Base-by-base conservation (phyloP, 1,139 yeast species). In the Pichia sp. region DNA sequence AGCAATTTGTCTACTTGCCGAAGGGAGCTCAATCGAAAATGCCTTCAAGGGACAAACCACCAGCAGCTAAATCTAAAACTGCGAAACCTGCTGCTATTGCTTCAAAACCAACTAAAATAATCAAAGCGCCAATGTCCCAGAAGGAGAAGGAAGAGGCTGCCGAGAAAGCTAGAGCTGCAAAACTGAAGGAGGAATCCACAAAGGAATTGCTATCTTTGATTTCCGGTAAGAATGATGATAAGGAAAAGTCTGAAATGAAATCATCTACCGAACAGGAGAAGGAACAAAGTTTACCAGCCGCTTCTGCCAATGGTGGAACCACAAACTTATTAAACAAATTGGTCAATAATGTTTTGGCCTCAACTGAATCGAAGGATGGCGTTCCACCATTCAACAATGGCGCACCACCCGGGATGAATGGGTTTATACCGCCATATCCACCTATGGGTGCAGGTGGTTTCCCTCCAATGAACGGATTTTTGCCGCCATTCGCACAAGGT, bases 1-100 rank as follows among this genome's bases (percentile, higher is more conserved):
- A 72, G 45, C 96, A 88, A 57, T 72, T 85, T 51, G 75, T 84
- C 29, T 81, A 71, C 55, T 93, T 83, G 50, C 75, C 86, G 10
- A 74, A 73, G 18, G 50, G 84, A 13, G 5, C 25, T 15, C 10
- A 19, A 5, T 3, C 19, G 11, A 22, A 22, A 21, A 8, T n/a
- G n/a, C n/a, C n/a, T n/a, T n/a, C n/a, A n/a, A 25, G 8, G 5
- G 18, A 6, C 6, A 25, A 25, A n/a, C 14, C 8, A 23, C 26
- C 26, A 23, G 14, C n/a, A 9, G 4, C 8, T 6, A 11, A 13
- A n/a, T 8, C 17, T 15, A 15, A n/a, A n/a, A n/a, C n/a, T n/a
- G n/a, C n/a, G n/a, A n/a, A n/a, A n/a, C n/a, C n/a, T n/a, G n/a
- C n/a, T n/a, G n/a, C n/a, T n/a, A n/a, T n/a, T n/a, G n/a, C n/a